A percentile compares a stretch with the other conserved stretches of the same genome.
Evolutionary conservation across 2,329 filamentous ascomycete genomes (phyloP).

Genomic region (Arthrocladium fulminans): DNA sequence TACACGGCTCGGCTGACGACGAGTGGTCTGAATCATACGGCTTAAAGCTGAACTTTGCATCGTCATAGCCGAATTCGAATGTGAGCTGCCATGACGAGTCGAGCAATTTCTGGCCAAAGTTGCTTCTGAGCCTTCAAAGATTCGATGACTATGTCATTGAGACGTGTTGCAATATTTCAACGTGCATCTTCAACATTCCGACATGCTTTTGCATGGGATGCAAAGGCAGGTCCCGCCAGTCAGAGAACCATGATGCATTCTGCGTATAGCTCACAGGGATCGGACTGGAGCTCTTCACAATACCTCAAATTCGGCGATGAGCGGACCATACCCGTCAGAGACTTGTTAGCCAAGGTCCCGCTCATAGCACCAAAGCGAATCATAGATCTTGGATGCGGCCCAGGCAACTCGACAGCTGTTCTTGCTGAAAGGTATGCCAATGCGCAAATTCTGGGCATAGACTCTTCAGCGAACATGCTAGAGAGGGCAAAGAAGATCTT

Average conservation of each 20-base stretch:
- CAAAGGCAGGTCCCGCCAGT: no score
- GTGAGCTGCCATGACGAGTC: no score
- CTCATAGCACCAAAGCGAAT: conserved; percentile 36
- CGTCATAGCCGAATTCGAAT: no score
- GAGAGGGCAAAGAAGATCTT: conserved; percentile 35
- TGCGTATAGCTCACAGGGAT: conserved; percentile 6
- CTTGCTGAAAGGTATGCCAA: conserved; percentile 41
- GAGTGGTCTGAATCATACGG: no score
- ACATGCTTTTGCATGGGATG: no score
- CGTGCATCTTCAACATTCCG: no score
- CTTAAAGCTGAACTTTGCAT: no score
- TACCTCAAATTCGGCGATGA: conserved; percentile 49
- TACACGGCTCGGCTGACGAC: no score
- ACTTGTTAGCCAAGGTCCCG: conserved; percentile 44
- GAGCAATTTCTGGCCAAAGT: no score
- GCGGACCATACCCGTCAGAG: conserved; percentile 45
- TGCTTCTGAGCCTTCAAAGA: no score
- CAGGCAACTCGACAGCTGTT: conserved; percentile 49
- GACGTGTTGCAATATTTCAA: no score
- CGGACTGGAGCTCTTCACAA: conserved; percentile 48
- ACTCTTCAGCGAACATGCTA: conserved; percentile 50
- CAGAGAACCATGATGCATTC: not conserved
- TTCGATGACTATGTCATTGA: no score
- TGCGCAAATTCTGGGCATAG: conserved; percentile 43
- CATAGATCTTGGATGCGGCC: conserved; percentile 53